Base-by-base conservation (phyloP, 768 basidiomycete genomes). In the Naganishia friedmannii region DNA sequence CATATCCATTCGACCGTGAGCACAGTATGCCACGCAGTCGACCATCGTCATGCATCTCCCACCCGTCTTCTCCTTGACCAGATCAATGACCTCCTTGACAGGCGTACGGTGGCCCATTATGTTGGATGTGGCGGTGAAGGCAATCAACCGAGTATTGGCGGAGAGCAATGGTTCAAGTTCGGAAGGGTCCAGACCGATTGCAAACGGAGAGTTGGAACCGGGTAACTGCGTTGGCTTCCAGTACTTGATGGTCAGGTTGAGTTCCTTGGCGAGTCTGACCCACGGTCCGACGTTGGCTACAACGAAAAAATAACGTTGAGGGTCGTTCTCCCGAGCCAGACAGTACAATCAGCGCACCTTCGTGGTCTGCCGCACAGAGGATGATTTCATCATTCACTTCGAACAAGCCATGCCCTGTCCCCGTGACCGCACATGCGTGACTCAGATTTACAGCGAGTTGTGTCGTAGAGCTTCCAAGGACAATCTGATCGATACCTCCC, bases 11-110 rank as follows among this genome's bases (percentile, higher is more conserved):
- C 82, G 79, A 17, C 89, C 83, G 75, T 91, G 89, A 0, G 90
- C 89, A 4, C 89, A 88, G 73, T 88, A 90, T 2, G 89, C 89
- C 2, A 91, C 90, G 71, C 89, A 90, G 74, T 91, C 90, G 2
- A 91, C 84, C 0, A 84, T 86, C 17, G 90, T 72, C 83, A 78
- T 91, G 87, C 32, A 90, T 81, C 76, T 89, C 88, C 69, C 77
- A 77, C 13, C 85, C 84, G 29, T 89, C 88, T 65, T 82, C 23
- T 84, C 83, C 51, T 79, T 80, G 1, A 87, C 88, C 21, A 84
- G 82, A 10, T 81, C 82, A 17, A 86, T 84, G 31, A 87, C 80
- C 9, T 86, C 85, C 72, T 87, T 85, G 12, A 91, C 85, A 0
- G 88, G 87, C 23, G 86, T 83, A 34, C 88, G 79, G 6, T 86